phyloP scores from a whole-genome alignment of 2,329 filamentous ascomycete species.

The Cercospora citrullina region DNA sequence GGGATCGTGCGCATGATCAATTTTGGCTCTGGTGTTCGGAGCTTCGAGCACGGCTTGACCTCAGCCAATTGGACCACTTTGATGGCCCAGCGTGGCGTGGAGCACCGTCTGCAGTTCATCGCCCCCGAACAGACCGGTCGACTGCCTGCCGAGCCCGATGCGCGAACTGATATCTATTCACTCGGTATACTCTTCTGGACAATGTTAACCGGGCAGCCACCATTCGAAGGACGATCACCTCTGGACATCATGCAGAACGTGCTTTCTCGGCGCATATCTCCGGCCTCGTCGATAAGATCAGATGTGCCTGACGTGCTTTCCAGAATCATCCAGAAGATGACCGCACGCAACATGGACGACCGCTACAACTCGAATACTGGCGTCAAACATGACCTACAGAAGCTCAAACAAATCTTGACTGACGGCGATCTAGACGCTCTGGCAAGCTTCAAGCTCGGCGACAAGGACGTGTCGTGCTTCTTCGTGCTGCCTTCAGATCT shows the following conservation, averaged over 20 bases:
- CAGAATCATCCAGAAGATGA: conserved; percentile 86
- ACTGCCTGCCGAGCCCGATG: conserved; percentile 88
- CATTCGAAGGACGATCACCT: conserved; percentile 76
- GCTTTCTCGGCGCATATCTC: conserved; percentile 73
- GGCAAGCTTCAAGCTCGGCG: conserved; percentile 71
- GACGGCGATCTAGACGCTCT: conserved; percentile 73
- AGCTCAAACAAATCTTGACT: conserved; percentile 71
- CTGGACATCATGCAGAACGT: conserved; percentile 92
- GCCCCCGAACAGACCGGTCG: conserved; percentile 93
- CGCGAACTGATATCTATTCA: conserved; percentile 89
- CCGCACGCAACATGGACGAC: conserved; percentile 81
- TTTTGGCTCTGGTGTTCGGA: conserved; percentile 81
- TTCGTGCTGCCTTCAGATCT: conserved; percentile 81
- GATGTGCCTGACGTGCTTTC: conserved; percentile 84
- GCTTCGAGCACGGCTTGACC: conserved; percentile 83
- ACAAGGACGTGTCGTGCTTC: conserved; percentile 87
- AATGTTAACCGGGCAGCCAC: conserved; percentile 73
- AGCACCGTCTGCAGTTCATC: conserved; percentile 87
- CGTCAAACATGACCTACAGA: conserved; percentile 74
- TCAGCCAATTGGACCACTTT: conserved; percentile 84
- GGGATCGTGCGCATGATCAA: conserved; percentile 76
- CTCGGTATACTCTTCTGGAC: conserved; percentile 88
- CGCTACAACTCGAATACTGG: conserved; percentile 88
- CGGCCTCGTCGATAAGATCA: conserved; percentile 72
- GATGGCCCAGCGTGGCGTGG: conserved; percentile 79